Evolutionary conservation across 768 basidiomycete species (phyloP).

Genomic region (Phallus indusiatus): DNA sequence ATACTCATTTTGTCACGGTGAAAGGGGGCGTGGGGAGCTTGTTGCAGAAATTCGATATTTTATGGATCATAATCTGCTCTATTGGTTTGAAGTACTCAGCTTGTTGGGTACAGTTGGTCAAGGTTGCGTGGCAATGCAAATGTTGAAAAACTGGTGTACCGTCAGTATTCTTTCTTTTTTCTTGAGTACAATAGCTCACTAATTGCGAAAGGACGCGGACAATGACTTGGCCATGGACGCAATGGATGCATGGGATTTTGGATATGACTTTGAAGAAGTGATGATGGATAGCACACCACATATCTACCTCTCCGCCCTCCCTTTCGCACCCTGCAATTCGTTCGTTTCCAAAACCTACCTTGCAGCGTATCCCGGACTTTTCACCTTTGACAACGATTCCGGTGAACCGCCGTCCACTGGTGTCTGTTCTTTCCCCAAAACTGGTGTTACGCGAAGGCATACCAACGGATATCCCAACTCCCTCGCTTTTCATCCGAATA

Average conservation of each 20-base stretch:
- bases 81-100: constrained; percentile 32
- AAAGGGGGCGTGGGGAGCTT: constrained; percentile 7
- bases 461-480: not conserved
- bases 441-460: constrained; percentile 9
- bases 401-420: no score
- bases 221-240: constrained; percentile 7
- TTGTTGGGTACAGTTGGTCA: constrained; percentile 14
- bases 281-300: constrained; percentile 27
- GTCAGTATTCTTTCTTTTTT: constrained; percentile 4
- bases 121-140: constrained; percentile 12
- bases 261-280: constrained; percentile 21
- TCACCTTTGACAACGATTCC: constrained; percentile 6
- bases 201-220: constrained; percentile 1
- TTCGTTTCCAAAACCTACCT: constrained; percentile 13
- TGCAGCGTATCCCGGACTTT: constrained; percentile 10
- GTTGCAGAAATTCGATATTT: constrained; percentile 14
- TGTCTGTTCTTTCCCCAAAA: not conserved
- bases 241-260: constrained; percentile 21
- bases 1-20: constrained; percentile 5
- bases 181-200: not conserved
- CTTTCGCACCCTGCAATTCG: constrained; percentile 23
- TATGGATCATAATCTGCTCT: constrained; percentile 21
- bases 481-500: constrained; percentile 15
- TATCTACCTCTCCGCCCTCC: constrained; percentile 30
- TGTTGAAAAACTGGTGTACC: not conserved